Percentiles rank a stretch among this genome's conserved stretches.
These are phyloP conservation scores for Rubus parviflorus DNA, from an alignment of 306 rosid genomes.

Conservation along the genomic window DNA sequence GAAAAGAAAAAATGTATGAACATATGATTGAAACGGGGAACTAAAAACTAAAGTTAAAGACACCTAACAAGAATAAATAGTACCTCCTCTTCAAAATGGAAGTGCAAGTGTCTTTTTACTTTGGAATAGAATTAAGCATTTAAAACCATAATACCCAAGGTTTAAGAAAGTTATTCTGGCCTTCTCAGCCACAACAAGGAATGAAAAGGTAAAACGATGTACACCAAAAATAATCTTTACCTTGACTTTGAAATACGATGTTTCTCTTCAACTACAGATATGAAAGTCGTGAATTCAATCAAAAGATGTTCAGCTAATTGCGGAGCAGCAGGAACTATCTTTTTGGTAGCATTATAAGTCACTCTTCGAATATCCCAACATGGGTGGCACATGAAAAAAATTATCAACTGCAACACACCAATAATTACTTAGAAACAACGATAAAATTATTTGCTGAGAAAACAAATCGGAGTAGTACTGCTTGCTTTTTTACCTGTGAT, in stretches of 20 bases:
- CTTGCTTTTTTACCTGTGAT: conserved; percentile 61
- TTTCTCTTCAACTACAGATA: conserved; percentile 70
- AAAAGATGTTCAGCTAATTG: conserved; percentile 64
- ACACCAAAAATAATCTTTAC: conserved; percentile 27
- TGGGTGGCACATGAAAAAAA: conserved; percentile 74
- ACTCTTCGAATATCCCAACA: conserved; percentile 79
- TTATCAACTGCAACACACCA: conserved; percentile 64
- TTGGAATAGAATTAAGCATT: background rate
- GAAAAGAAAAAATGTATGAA: background rate
- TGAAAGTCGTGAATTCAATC: conserved; percentile 62
- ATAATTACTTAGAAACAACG: conserved; percentile 33
- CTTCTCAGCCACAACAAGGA: background rate
- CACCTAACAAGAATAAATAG: background rate
- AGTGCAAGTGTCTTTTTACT: background rate
- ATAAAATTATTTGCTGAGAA: conserved; percentile 5
- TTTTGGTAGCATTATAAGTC: conserved; percentile 52
- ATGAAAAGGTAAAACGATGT: background rate
- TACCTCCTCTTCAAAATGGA: background rate
- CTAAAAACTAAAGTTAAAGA: background rate
- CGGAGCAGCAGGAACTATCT: conserved; percentile 62
- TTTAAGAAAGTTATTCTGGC: conserved; percentile 6
- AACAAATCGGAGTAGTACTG: conserved; percentile 23
- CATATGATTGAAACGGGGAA: background rate
- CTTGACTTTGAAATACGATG: conserved; percentile 49
- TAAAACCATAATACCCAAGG: background rate